Evolutionary conservation across 2,329 filamentous ascomycete genomes (phyloP), one percentile per base, ranked within the genome.

Genomic region (Beauveria sp.): DNA sequence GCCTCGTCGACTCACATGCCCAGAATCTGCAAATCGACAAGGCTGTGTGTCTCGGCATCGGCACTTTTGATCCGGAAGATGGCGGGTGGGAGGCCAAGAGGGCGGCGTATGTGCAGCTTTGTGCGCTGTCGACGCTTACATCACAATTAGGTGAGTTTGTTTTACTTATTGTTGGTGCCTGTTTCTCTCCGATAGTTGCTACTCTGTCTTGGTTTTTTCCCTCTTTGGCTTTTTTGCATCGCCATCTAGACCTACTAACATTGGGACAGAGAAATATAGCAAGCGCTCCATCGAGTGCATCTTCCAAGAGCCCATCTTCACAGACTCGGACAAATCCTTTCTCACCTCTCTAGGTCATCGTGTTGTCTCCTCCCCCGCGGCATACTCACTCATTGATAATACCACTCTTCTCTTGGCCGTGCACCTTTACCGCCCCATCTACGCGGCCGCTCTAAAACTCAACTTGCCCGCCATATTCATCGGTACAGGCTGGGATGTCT

Each of bases 321-420:
- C 77, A 0, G 34, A 68, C 1, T 71, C 74, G 0, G 82, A 85
- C 66, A 76, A 71, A 41, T 69, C 72, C 0, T 87, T 86, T 64
- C 78, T 87, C 30, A 68, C 76, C 62, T 73, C 76, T 24, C 78
- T 87, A 0, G 82, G 84, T n/a, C 82, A 84, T 56, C 59, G 71
- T 2, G 75, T 81, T 3, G 74, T 82, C 4, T 73, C 80, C 1
- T 75, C 80, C 2, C 87, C 87, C 0, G 67, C 61, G 0, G 86
- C 78, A 0, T 86, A 84, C 65, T 69, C 77, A 0, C 65, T 77
- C 6, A 75, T 89, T 10, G 75, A 78, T 18, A 53, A 68, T 0
- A 66, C 72, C 0, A 80, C 83, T 0, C 68, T 90, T 1, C 74
- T 88, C 2, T 90, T 83, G 64, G 86, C 83, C 1, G 77, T 89